Conservation (phyloP, 2,329 filamentous ascomycete species). For the Phyllosticta capitalensis region DNA sequence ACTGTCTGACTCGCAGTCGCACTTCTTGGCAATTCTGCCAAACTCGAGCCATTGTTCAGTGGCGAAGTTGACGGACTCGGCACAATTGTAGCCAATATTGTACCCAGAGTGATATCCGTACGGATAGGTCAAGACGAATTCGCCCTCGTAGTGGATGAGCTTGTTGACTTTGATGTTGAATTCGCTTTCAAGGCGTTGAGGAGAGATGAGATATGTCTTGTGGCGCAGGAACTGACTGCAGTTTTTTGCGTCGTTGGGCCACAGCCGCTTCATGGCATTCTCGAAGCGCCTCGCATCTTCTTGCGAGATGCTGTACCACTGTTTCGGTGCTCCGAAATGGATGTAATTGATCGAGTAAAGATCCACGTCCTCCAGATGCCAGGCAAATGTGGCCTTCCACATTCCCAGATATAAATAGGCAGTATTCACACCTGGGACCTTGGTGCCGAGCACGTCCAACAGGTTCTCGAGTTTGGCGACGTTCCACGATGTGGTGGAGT, state of each 20-base stretch:
- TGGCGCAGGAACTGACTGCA: constrained; percentile 94
- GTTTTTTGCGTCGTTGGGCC: constrained; percentile 89
- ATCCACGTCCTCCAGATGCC: constrained; percentile 97
- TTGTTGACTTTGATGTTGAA: constrained; percentile 96
- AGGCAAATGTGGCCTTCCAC: constrained; percentile 99
- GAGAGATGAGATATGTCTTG: constrained; percentile 95
- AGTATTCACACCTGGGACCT: constrained; percentile 95
- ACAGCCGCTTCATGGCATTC: constrained; percentile 87
- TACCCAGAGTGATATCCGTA: constrained; percentile 98
- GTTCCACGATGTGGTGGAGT: constrained; percentile 79
- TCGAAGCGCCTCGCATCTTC: constrained; percentile 89
- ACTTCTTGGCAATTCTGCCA: constrained; percentile 91
- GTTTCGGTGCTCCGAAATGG: constrained; percentile 95
- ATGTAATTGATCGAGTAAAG: constrained; percentile 99
- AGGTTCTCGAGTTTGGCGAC: constrained; percentile 89
- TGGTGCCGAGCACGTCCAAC: constrained; percentile 85
- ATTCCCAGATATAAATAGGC: constrained; percentile 96
- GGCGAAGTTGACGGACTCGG: constrained; percentile 97
- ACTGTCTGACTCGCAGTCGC: constrained; percentile 92
- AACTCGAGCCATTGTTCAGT: constrained; percentile 92
- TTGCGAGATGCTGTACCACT: constrained; percentile 99
- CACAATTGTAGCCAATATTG: constrained; percentile 96
- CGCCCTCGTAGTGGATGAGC: constrained; percentile 87
- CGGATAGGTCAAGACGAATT: constrained; percentile 97
- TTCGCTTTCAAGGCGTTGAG: constrained; percentile 72